Percentiles rank a stretch among this genome's conserved stretches.
Evolutionary conservation across 2,329 filamentous ascomycete species (phyloP).

Genomic region (Herpotrichia juniperi): DNA sequence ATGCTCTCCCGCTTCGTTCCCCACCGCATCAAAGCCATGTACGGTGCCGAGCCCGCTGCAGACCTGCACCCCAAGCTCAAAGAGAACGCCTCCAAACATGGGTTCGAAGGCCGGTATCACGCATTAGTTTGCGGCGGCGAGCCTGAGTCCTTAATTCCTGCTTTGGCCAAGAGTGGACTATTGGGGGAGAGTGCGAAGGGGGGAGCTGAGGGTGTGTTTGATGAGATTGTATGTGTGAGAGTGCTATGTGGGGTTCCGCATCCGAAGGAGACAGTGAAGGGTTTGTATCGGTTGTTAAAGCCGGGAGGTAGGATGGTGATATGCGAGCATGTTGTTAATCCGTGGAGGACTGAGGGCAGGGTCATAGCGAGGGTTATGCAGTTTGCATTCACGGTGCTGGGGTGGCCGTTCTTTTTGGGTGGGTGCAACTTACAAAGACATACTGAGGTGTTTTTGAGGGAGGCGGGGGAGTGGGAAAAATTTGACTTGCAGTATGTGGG

Average conservation of each 20-base stretch:
- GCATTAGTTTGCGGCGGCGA: slow-evolving; percentile 57
- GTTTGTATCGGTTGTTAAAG: slow-evolving; percentile 58
- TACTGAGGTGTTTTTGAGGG: slow-evolving; percentile 52
- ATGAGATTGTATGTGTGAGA: slow-evolving; percentile 60
- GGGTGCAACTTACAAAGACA: slow-evolving; percentile 59
- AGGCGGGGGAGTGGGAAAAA: slow-evolving; percentile 56
- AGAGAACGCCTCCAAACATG: slow-evolving; percentile 46
- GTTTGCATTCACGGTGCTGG: slow-evolving; percentile 50
- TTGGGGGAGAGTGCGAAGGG: slow-evolving; percentile 29
- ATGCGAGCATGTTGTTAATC: slow-evolving; percentile 62
- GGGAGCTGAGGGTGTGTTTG: slow-evolving; percentile 52
- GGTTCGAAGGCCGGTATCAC: slow-evolving; percentile 55
- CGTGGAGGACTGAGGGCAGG: slow-evolving; percentile 55
- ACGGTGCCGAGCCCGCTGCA: slow-evolving; percentile 60
- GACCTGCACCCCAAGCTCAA: slow-evolving; percentile 55
- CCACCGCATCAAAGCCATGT: slow-evolving; percentile 54
- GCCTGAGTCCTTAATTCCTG: slow-evolving; percentile 52
- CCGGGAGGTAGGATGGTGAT: slow-evolving; percentile 62
- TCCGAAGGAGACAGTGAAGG: slow-evolving; percentile 51
- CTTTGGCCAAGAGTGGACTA: slow-evolving; percentile 51
- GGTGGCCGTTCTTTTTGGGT: slow-evolving; percentile 60
- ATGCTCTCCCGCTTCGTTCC: slow-evolving; percentile 55
- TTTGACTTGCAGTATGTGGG: slow-evolving; percentile 52
- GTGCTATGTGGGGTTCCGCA: slow-evolving; percentile 62
- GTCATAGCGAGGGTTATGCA: slow-evolving; percentile 54